Percentiles rank a stretch among this genome's conserved stretches.
These are phyloP conservation scores for Neonectria hederae DNA, from an alignment of 2,329 filamentous ascomycete species.

Conservation along the genomic window DNA sequence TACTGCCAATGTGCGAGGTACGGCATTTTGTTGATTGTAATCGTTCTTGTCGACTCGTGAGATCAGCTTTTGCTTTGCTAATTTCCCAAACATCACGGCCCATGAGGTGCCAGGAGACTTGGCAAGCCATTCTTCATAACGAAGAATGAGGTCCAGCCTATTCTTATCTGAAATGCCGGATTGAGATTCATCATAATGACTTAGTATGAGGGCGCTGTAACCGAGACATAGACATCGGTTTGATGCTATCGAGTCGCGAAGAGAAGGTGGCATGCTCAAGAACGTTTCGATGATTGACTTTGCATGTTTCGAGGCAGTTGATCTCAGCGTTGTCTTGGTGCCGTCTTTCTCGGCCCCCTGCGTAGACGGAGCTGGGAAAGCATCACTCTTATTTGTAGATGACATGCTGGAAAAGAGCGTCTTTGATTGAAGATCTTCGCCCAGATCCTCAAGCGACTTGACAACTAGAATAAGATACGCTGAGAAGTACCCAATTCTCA, in stretches of 20 bases:
- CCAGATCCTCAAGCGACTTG: slow-evolving; percentile 4
- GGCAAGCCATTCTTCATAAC: slow-evolving; percentile 6
- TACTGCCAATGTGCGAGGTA: background rate
- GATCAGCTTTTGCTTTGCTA: slow-evolving; percentile 6
- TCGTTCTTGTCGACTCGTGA: background rate
- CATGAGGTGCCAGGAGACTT: slow-evolving; percentile 3
- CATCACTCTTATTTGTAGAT: background rate
- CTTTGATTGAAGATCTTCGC: background rate
- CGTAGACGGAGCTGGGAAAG: background rate
- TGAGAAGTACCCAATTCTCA: slow-evolving; percentile 6
- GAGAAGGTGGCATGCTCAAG: background rate
- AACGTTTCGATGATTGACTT: slow-evolving; percentile 14
- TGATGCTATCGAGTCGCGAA: background rate
- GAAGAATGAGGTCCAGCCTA: background rate
- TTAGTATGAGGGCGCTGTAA: slow-evolving; percentile 3
- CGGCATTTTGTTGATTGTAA: background rate
- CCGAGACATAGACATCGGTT: slow-evolving; percentile 5
- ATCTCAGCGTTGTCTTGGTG: background rate
- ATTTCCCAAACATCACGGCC: slow-evolving; percentile 1
- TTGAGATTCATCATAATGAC: slow-evolving; percentile 4
- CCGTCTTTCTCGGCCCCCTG: background rate
- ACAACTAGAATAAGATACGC: slow-evolving; percentile 4
- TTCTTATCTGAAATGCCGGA: background rate
- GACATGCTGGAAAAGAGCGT: background rate
- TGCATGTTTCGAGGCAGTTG: slow-evolving; percentile 1